Conservation (phyloP, 2,329 filamentous ascomycete genomes). For the Colletotrichum sp. region DNA sequence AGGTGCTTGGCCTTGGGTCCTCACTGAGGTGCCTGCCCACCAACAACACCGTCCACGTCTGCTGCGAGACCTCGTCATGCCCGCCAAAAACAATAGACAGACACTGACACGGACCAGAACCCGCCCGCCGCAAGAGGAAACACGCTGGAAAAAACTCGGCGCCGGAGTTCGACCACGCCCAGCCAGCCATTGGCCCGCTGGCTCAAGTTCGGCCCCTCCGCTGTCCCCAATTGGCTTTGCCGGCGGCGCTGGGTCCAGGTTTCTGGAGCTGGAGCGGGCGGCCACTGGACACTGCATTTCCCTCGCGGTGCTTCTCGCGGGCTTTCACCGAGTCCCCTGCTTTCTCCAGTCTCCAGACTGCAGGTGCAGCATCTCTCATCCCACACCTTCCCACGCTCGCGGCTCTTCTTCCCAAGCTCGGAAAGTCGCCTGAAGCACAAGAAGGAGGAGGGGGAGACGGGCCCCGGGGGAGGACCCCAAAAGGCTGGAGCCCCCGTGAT, state of each 20-base stretch:
- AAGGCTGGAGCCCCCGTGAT: not conserved
- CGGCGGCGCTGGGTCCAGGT: not conserved
- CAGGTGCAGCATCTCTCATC: not conserved
- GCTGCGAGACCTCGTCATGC: not conserved
- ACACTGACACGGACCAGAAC: not conserved
- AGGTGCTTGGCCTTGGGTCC: not conserved
- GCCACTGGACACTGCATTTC: not conserved
- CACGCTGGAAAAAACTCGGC: conserved; percentile 12
- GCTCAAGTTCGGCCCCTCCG: conserved; percentile 3
- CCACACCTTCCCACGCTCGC: not conserved
- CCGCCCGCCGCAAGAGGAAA: not conserved
- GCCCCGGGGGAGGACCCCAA: not conserved
- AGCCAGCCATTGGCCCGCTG: not conserved
- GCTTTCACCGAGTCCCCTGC: not conserved
- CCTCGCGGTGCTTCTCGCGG: conserved; percentile 7
- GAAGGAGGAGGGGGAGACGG: not conserved
- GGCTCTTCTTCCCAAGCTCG: not conserved
- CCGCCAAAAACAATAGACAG: not conserved
- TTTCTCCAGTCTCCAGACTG: not conserved
- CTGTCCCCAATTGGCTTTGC: not conserved
- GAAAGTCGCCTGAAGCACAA: not conserved
- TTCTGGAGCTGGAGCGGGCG: not conserved
- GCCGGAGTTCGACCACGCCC: not conserved
- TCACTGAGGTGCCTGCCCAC: not conserved
- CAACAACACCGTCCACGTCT: not conserved